Evolutionary conservation across 306 rosid genomes (phyloP).

Genomic region (Rosa lucieae): DNA sequence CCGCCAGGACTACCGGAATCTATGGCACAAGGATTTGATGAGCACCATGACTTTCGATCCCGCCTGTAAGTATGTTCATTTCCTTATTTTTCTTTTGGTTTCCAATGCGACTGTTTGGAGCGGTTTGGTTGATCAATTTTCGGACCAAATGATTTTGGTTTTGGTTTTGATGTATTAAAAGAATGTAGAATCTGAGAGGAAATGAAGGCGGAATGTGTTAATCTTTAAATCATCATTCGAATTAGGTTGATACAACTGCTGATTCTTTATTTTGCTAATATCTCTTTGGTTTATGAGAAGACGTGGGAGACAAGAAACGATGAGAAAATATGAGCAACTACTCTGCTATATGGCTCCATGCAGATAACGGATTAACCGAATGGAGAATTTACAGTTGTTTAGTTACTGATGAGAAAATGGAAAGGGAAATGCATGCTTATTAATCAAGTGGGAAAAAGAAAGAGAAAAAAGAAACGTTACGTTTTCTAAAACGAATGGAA

Average conservation of each 20-base stretch:
- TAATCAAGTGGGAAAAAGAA: not conserved
- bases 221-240: not conserved
- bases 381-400: not conserved
- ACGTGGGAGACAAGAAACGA: not conserved
- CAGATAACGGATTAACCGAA: not conserved
- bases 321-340: not conserved
- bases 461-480: not conserved
- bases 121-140: not conserved
- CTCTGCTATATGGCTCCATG: not conserved
- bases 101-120: not conserved
- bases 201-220: not conserved
- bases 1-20: slow-evolving; percentile 58
- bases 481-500: not conserved
- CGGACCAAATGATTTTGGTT: not conserved
- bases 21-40: slow-evolving; percentile 69
- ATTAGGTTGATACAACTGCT: not conserved
- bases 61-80: slow-evolving; percentile 36
- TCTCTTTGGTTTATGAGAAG: not conserved
- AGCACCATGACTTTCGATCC: slow-evolving; percentile 41
- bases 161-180: not conserved
- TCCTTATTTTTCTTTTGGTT: slow-evolving; percentile 7
- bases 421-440: too few species aligned
- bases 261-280: not conserved
- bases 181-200: not conserved
- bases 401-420: not conserved